Evolutionary conservation across 805 yeast genomes (phyloP).

Genomic region (Kazachstania kunashirensis): DNA sequence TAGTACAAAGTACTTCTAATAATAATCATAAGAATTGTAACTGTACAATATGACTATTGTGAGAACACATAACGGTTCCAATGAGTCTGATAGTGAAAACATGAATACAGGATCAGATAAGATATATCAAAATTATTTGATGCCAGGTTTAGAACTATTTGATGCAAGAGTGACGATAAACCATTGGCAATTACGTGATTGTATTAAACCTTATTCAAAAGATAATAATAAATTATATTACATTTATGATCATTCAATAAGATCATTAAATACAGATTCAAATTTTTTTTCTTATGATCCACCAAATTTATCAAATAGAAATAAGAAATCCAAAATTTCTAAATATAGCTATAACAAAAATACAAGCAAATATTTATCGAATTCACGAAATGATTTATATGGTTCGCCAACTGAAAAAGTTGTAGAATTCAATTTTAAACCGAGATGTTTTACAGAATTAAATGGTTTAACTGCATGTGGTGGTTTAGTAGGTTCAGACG

Average conservation of each 20-base stretch:
- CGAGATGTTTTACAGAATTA: slow-evolving; percentile 56
- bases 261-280: slow-evolving; percentile 32
- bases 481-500: slow-evolving; percentile 37
- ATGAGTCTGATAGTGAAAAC: slow-evolving; percentile 2
- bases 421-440: slow-evolving; percentile 50
- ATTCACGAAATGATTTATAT: slow-evolving; percentile 1
- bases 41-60: slow-evolving; percentile 6
- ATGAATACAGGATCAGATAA: slow-evolving; percentile 24
- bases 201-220: slow-evolving; percentile 44
- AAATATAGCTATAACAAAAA: slow-evolving; percentile 1
- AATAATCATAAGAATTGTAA: no score
- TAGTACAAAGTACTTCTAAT: no score
- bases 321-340: not conserved
- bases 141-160: slow-evolving; percentile 26
- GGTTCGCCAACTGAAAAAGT: slow-evolving; percentile 28
- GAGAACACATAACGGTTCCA: not conserved
- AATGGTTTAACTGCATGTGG: slow-evolving; percentile 47
- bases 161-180: slow-evolving; percentile 28
- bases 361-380: no score
- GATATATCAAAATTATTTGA: slow-evolving; percentile 26
- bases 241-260: slow-evolving; percentile 47
- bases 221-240: slow-evolving; percentile 42
- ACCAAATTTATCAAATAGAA: not conserved
- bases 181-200: slow-evolving; percentile 79
- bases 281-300: not conserved